phyloP scores from a whole-genome alignment of 345 rosid genomes.

The Euphorbia peplus region DNA sequence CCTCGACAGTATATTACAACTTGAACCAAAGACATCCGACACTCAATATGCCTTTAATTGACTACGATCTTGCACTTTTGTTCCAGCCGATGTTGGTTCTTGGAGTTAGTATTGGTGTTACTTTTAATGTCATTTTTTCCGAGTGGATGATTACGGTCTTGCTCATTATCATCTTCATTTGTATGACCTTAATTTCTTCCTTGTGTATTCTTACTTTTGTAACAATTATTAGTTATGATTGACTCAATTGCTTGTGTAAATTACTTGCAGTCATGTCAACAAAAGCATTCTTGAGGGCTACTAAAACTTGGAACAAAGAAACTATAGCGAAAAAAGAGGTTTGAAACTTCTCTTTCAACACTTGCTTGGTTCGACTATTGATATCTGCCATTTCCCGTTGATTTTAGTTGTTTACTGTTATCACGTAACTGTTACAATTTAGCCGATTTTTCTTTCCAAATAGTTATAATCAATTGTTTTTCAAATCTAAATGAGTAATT shows the following conservation, averaged over 20 bases:
- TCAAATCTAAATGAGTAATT: too few species aligned
- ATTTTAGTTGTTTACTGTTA: too few species aligned
- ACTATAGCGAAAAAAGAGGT: constrained; percentile 31
- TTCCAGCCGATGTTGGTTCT: constrained; percentile 51
- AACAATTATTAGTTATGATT: background rate
- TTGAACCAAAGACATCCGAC: constrained; percentile 44
- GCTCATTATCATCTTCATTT: constrained; percentile 40
- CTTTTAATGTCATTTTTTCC: constrained; percentile 41
- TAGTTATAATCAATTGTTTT: too few species aligned
- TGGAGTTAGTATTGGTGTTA: constrained; percentile 49
- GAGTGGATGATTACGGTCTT: constrained; percentile 53
- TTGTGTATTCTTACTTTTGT: background rate
- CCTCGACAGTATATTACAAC: constrained; percentile 41
- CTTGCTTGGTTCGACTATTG: too few species aligned
- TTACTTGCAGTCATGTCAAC: constrained; percentile 33
- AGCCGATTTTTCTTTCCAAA: too few species aligned
- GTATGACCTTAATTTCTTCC: constrained; percentile 11
- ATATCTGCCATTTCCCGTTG: too few species aligned
- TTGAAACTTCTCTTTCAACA: too few species aligned
- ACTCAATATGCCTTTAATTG: constrained; percentile 42
- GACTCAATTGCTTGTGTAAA: too few species aligned
- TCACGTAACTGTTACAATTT: too few species aligned
- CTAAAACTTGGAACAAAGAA: constrained; percentile 53
- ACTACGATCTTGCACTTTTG: constrained; percentile 50
- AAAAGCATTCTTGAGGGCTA: constrained; percentile 45